Evolutionary conservation across 2,329 filamentous ascomycete species (phyloP).

Genomic region (Diaporthe sp.): DNA sequence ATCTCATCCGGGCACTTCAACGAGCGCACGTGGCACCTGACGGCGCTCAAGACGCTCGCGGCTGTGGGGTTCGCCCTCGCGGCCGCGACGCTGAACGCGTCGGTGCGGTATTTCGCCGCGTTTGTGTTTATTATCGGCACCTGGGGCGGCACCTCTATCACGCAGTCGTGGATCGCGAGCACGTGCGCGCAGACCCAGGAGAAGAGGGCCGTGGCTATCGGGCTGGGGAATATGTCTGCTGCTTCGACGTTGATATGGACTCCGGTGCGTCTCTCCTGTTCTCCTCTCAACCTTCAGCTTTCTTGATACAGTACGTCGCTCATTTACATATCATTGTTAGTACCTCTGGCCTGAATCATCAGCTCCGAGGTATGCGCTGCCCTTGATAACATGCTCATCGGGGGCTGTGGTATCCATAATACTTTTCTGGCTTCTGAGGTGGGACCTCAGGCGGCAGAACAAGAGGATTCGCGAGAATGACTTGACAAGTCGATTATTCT

Average conservation of each 20-base stretch:
- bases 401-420: not conserved
- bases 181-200: conserved; percentile 59
- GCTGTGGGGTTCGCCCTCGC: conserved; percentile 52
- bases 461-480: not conserved
- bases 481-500: not conserved
- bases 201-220: conserved; percentile 59
- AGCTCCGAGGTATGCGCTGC: conserved; percentile 18
- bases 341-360: conserved; percentile 18
- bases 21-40: conserved; percentile 62
- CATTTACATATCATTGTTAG: not conserved
- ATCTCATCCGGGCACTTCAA: conserved; percentile 59
- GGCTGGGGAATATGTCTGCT: conserved; percentile 35
- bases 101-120: conserved; percentile 47
- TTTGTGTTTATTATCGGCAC: conserved; percentile 54
- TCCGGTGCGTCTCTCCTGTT: not conserved
- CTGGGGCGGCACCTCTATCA: conserved; percentile 57
- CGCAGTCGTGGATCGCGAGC: conserved; percentile 56
- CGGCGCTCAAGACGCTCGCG: conserved; percentile 54
- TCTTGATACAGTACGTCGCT: not conserved
- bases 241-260: conserved; percentile 13
- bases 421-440: conserved; percentile 4
- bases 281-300: not conserved
- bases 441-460: conserved; percentile 10
- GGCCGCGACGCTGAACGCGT: conserved; percentile 45
- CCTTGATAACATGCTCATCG: not conserved